Evolutionary conservation across 768 basidiomycete genomes (phyloP), one percentile per base, ranked within the genome.

Genomic region (Suillus placidus): DNA sequence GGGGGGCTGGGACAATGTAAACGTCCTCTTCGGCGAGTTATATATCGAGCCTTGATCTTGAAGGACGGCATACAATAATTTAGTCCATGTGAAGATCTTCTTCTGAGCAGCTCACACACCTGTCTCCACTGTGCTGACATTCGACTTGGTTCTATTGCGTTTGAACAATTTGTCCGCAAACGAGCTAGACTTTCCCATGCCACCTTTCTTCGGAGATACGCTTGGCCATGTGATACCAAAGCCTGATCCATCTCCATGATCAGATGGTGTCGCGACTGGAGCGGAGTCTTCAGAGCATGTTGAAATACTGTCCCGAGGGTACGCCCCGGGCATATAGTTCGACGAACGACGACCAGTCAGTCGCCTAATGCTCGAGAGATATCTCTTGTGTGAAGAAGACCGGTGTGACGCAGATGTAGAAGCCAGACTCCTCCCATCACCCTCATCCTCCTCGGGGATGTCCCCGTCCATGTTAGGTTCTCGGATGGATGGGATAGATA

Each of bases 271-370:
- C 7, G 81, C 77, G n/a, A 88, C 82, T 26, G 83, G 78, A 38
- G 82, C 81, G 32, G 88, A 89, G 69, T 91, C 89, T 68, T 92
- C 90, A 7, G 87, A 89, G 0, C 89, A 91, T 63, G 88, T 76
- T 32, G 88, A 89, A 61, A 85, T 78, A 71, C 90, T 92, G 42
- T 85, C 78, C 18, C 91, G 83, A 30, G 84, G 80, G 62, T 83
- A 81, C 2, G 80, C 67, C 10, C 76, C 80, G 38, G 82, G 78
- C 66, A 80, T 73, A 64, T 81, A 69, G 26, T 80, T 74, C 10
- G 80, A 78, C 5, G 83, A 76, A 37, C 80, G 75, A 56, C 76
- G 76, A 42, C 69, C 5, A 8, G 82, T 82, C 60, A 84, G 78
- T 51, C 83, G 79, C 57, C 83, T 79, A 61, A 88, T 81, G 42